Evolutionary conservation across 148 eudicot species (phyloP).

Genomic region (Nyssa sinensis): DNA sequence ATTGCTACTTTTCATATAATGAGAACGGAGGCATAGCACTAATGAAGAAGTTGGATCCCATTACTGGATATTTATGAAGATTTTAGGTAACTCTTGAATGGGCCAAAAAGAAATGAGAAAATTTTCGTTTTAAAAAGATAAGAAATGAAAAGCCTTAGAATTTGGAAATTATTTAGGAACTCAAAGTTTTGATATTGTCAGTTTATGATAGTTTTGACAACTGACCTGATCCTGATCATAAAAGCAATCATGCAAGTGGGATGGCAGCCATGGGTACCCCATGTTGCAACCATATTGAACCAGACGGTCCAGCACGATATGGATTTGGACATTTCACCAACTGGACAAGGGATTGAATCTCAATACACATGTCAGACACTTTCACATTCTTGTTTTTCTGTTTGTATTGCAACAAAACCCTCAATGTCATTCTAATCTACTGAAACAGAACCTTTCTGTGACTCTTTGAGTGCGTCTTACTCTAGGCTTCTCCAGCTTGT

Average conservation of each 20-base stretch:
- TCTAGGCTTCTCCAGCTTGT: neutral
- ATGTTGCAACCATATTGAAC: neutral
- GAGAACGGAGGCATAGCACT: neutral
- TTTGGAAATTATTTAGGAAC: neutral
- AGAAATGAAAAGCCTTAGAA: neutral
- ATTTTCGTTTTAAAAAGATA: neutral
- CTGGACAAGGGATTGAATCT: neutral
- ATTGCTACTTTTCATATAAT: no score
- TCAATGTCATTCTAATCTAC: neutral
- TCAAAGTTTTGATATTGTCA: neutral
- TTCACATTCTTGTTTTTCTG: constrained; percentile 18
- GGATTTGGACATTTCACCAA: constrained; percentile 23
- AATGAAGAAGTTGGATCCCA: neutral
- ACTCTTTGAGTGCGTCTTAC: neutral
- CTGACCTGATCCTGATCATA: neutral
- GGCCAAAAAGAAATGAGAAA: neutral
- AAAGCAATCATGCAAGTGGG: constrained; percentile 3
- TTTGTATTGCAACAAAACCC: neutral
- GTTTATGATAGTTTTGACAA: neutral
- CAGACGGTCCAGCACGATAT: neutral
- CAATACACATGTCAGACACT: constrained; percentile 13
- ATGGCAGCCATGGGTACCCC: neutral
- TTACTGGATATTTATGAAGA: neutral
- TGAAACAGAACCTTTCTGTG: neutral
- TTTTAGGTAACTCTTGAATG: neutral